These are phyloP conservation scores for Blastomyces silverae DNA, from an alignment of 2,329 filamentous ascomycete genomes.

Conservation along the genomic window DNA sequence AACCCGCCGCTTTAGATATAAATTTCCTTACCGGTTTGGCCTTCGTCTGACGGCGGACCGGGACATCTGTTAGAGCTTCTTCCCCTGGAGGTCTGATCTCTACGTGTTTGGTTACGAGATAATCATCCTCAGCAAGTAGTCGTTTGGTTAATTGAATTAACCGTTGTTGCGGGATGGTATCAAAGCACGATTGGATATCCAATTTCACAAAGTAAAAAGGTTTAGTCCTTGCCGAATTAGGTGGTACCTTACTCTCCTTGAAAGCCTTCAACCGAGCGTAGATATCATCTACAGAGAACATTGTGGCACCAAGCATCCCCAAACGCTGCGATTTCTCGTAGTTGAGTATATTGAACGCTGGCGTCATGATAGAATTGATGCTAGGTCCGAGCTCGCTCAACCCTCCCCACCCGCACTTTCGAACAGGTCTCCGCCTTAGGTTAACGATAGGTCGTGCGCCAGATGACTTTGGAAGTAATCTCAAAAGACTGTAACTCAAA, in stretches of 20 bases:
- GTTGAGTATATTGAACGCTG: conserved; percentile 68
- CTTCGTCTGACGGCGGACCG: conserved; percentile 17
- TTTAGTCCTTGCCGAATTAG: not conserved
- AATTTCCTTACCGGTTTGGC: conserved; percentile 42
- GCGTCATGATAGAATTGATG: conserved; percentile 64
- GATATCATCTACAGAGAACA: conserved; percentile 77
- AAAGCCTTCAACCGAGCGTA: conserved; percentile 67
- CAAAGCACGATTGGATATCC: conserved; percentile 87
- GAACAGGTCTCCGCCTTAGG: conserved; percentile 56
- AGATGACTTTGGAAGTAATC: conserved; percentile 71
- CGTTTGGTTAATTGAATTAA: conserved; percentile 60
- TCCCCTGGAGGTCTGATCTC: conserved; percentile 55
- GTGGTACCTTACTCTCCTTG: conserved; percentile 38
- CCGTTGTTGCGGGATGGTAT: conserved; percentile 80
- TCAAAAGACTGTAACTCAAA: conserved; percentile 70
- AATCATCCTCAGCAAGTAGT: conserved; percentile 54
- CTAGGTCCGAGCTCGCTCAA: conserved; percentile 53
- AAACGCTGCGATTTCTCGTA: conserved; percentile 62
- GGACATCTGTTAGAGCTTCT: conserved; percentile 23
- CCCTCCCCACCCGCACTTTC: conserved; percentile 47
- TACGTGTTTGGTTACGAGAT: conserved; percentile 66
- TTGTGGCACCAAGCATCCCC: conserved; percentile 62
- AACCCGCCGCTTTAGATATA: conserved; percentile 47
- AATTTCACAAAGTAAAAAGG: conserved; percentile 80
- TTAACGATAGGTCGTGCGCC: conserved; percentile 84